phyloP scores from a whole-genome alignment of 129 eudicot species.

The Apium graveolens region DNA sequence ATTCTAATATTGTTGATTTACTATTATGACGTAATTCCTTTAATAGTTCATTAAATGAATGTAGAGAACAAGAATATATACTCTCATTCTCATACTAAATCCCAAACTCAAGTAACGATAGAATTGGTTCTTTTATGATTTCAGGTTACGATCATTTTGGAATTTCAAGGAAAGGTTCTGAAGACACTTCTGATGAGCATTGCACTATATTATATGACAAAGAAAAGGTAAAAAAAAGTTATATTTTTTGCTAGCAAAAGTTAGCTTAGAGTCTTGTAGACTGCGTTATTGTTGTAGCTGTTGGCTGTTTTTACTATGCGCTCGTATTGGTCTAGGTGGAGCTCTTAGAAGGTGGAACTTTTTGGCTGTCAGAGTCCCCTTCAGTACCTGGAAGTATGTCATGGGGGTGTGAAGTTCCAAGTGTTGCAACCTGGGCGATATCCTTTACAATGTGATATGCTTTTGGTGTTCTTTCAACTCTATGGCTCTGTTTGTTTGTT shows the following conservation, averaged over 20 bases:
- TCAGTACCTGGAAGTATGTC: conserved; percentile 98
- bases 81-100: background rate
- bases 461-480: background rate
- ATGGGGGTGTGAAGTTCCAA: conserved; percentile 85
- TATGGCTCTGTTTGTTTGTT: background rate
- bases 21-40: background rate
- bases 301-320: background rate
- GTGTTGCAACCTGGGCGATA: conserved; percentile 98
- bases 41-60: background rate
- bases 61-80: background rate
- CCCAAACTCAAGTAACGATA: background rate
- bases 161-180: conserved; percentile 88
- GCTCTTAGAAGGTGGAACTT: conserved; percentile 92
- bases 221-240: conserved; percentile 63
- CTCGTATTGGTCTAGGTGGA: conserved; percentile 53
- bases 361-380: conserved; percentile 97
- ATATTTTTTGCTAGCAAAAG: background rate
- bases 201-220: conserved; percentile 89
- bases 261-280: conserved; percentile 3
- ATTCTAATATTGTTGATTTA: background rate
- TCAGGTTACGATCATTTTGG: conserved; percentile 77
- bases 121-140: conserved; percentile 8
- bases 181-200: conserved; percentile 77
- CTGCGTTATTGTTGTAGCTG: background rate
- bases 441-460: conserved; percentile 43